phyloP scores from a whole-genome alignment of 805 yeast species.

The Metschnikowia koreensis region DNA sequence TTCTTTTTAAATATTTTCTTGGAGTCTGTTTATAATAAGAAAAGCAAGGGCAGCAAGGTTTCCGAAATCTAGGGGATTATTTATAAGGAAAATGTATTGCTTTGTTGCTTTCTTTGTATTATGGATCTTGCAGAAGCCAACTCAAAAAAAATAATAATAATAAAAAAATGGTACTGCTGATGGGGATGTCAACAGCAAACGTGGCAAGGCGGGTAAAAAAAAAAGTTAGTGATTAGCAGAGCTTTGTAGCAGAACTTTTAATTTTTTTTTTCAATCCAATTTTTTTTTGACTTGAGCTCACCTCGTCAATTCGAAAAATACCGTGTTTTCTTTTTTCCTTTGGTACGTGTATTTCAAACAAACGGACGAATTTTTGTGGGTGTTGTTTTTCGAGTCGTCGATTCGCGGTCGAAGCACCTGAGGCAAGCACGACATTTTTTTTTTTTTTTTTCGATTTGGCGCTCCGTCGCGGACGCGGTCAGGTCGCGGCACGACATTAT shows the following conservation, averaged over 20 bases:
- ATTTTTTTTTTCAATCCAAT: too few relatives aligned
- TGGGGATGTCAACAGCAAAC: neutral
- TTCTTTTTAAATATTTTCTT: neutral
- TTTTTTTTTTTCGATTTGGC: neutral
- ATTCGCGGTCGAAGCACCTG: neutral
- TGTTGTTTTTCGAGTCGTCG: slow-evolving; percentile 7
- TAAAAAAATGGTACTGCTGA: neutral
- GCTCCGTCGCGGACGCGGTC: neutral
- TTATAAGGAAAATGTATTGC: neutral
- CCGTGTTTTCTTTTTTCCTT: slow-evolving; percentile 1
- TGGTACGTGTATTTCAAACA: neutral
- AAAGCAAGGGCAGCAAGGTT: neutral
- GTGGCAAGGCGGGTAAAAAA: neutral
- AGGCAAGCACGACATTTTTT: slow-evolving; percentile 5
- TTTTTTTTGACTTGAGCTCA: neutral
- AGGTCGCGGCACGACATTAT: slow-evolving; percentile 1
- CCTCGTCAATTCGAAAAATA: neutral
- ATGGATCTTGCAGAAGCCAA: neutral
- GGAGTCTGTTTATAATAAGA: neutral
- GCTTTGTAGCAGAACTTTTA: neutral
- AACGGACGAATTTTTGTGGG: slow-evolving; percentile 7
- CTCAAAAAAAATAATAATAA: neutral
- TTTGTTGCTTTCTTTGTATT: neutral
- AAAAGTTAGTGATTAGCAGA: too few relatives aligned
- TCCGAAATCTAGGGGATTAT: neutral